Conservation (phyloP, 768 basidiomycete species). For the Lentinula raphanica region DNA sequence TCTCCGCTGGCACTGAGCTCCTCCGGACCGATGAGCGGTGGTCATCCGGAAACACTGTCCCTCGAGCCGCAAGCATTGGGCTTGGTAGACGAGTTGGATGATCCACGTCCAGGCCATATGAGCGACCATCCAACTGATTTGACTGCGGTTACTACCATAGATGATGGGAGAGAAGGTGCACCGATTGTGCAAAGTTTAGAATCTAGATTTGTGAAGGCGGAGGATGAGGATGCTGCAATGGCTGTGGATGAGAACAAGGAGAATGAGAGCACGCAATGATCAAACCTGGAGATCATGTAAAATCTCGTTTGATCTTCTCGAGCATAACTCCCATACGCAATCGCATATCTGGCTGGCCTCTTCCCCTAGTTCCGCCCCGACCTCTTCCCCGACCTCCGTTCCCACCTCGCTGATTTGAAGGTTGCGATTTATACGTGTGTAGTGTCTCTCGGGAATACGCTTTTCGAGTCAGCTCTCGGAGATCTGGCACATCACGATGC, state of each 20-base stretch:
- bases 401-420: constrained; percentile 24
- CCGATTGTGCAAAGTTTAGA: constrained; percentile 40
- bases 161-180: constrained; percentile 13
- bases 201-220: constrained; percentile 57
- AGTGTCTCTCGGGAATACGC: constrained; percentile 58
- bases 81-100: constrained; percentile 81
- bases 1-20: constrained; percentile 57
- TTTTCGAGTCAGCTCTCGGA: constrained; percentile 57
- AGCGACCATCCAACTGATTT: constrained; percentile 74
- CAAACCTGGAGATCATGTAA: constrained; percentile 5
- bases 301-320: constrained; percentile 74
- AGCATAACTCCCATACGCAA: constrained; percentile 82
- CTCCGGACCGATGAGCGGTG: constrained; percentile 26
- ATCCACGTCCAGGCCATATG: constrained; percentile 79
- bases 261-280: constrained; percentile 24
- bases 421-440: constrained; percentile 52
- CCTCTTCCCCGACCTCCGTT: constrained; percentile 14
- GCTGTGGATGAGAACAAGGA: constrained; percentile 55
- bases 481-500: constrained; percentile 21
- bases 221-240: constrained; percentile 36
- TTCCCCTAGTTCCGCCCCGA: constrained; percentile 25
- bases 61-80: constrained; percentile 50
- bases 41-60: constrained; percentile 25
- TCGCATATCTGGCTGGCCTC: constrained; percentile 67
- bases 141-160: constrained; percentile 52